Evolutionary conservation across 2,329 filamentous ascomycete species (phyloP).

Genomic region (Diplodia corticola): DNA sequence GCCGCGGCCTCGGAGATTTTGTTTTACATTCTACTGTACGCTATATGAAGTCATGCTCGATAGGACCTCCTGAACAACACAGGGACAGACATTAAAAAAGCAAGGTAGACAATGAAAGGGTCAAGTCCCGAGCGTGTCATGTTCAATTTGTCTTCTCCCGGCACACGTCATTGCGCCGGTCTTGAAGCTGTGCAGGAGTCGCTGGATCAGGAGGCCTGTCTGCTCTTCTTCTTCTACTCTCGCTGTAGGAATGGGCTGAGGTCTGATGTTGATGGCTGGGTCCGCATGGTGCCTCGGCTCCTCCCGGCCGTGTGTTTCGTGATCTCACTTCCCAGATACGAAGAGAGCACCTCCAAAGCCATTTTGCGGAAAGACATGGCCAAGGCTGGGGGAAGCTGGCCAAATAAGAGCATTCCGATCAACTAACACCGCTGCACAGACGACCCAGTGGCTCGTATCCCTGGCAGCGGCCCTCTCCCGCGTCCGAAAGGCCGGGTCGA

Average conservation of each 20-base stretch:
- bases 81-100: neutral
- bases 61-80: neutral
- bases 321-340: neutral
- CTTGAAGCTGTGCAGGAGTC: neutral
- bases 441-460: neutral
- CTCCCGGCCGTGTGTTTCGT: neutral
- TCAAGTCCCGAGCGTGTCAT: neutral
- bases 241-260: constrained; percentile 10
- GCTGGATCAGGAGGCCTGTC: constrained; percentile 16
- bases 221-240: neutral
- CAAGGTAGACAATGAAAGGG: neutral
- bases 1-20: neutral
- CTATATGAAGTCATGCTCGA: constrained; percentile 14
- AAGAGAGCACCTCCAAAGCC: neutral
- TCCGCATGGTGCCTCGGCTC: neutral
- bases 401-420: constrained; percentile 7
- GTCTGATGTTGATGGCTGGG: neutral
- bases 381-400: neutral
- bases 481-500: neutral
- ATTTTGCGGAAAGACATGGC: neutral
- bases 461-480: neutral
- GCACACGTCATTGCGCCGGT: neutral
- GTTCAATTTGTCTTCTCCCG: neutral
- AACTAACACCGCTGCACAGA: neutral
- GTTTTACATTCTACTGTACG: constrained; percentile 4